Evolutionary conservation across 2,329 filamentous ascomycete genomes (phyloP).

Genomic region (Xylariaceae sp.): DNA sequence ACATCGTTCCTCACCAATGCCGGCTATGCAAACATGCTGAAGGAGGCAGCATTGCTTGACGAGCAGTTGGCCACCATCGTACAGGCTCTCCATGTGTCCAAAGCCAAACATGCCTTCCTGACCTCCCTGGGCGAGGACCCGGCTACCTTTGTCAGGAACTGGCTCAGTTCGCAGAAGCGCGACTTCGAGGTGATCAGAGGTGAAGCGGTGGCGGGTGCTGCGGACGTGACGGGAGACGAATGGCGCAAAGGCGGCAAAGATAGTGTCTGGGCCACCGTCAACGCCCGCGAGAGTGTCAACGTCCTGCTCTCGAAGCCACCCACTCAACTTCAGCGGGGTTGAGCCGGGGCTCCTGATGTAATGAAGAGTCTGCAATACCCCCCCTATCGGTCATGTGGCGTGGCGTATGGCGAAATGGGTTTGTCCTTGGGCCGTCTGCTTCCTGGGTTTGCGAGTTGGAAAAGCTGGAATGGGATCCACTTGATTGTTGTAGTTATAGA

Average conservation of each 20-base stretch:
- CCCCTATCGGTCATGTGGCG: neutral
- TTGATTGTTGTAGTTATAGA: neutral
- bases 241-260: slow-evolving; percentile 56
- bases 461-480: neutral
- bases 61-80: slow-evolving; percentile 78
- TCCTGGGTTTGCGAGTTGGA: neutral
- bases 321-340: slow-evolving; percentile 14
- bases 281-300: slow-evolving; percentile 56
- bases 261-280: slow-evolving; percentile 50
- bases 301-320: slow-evolving; percentile 50
- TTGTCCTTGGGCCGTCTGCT: slow-evolving; percentile 1
- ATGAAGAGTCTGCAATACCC: too few species aligned
- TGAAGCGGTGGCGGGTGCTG: slow-evolving; percentile 61
- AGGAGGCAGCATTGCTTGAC: slow-evolving; percentile 69
- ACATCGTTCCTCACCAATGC: slow-evolving; percentile 60
- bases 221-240: slow-evolving; percentile 52
- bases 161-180: slow-evolving; percentile 84
- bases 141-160: slow-evolving; percentile 73
- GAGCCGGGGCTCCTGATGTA: too few species aligned
- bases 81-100: slow-evolving; percentile 75
- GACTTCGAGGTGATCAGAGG: slow-evolving; percentile 85
- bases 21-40: slow-evolving; percentile 61
- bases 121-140: slow-evolving; percentile 72
- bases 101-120: slow-evolving; percentile 87
- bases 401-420: slow-evolving; percentile 2